Evolutionary conservation across 345 rosid genomes (phyloP).

Genomic region (Brassica nigra): DNA sequence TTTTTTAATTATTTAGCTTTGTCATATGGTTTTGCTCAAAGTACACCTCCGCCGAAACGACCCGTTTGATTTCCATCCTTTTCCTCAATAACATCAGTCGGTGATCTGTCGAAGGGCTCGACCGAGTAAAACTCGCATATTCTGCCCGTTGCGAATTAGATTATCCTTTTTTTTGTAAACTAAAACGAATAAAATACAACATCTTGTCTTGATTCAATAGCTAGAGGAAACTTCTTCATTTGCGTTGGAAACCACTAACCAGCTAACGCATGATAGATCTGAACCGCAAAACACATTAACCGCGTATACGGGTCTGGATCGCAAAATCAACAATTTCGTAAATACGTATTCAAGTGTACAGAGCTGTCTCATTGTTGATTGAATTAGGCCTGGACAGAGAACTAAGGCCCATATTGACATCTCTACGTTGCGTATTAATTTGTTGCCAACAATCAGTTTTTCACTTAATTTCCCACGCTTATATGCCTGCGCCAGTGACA

Average conservation of each 20-base stretch:
- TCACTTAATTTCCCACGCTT: background rate
- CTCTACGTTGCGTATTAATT: background rate
- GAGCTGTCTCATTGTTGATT: background rate
- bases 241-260: background rate
- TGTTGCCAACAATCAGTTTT: background rate
- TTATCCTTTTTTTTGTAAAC: too few relatives aligned
- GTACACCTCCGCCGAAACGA: conserved; percentile 60
- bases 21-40: conserved; percentile 17
- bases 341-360: background rate
- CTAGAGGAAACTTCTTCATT: background rate
- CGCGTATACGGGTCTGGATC: background rate
- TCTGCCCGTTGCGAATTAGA: too few relatives aligned
- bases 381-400: background rate
- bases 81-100: conserved; percentile 36
- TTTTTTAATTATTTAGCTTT: too few relatives aligned
- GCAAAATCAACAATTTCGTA: background rate
- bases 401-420: background rate
- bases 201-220: background rate
- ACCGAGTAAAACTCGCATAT: conserved; percentile 55
- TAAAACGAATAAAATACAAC: background rate
- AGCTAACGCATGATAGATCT: background rate
- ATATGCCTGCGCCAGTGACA: background rate
- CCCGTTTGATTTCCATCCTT: conserved; percentile 8
- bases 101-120: conserved; percentile 71
- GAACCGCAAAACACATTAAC: background rate